Base-by-base conservation (phyloP, 2,329 filamentous ascomycete genomes). In the Sphaceloma murrayae region DNA sequence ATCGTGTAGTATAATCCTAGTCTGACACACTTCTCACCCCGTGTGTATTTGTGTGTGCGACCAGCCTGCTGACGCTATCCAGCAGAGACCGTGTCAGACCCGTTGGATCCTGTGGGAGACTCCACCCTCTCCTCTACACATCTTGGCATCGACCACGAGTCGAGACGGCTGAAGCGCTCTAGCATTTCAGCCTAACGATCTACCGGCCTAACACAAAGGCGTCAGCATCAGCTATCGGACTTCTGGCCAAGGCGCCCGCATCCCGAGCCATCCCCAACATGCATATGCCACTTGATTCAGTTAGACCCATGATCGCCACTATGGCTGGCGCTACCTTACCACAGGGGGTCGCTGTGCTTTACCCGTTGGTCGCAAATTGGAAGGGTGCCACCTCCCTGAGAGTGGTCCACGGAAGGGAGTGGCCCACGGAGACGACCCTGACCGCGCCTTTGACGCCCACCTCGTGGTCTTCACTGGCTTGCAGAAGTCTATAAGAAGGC, bases 211-310 rank as follows among this genome's bases (percentile, higher is more conserved):
- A 40, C 36, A 40, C 13, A 40, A 40, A 40, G 36, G 36, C 24
- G 14, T 40, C 36, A 40, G 36, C 36, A 29, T 40, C 36, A 40
- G 16, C 27, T 27, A n/a, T 19, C 19, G 13, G 30, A 17, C 13
- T 5, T 22, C 22, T 11, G 27, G 36, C 36, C 36, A 40, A 40
- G 36, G 26, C 24, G 7, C 13, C 26, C 24, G 36, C 22, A 5
- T 40, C 36, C 34, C 36, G 36, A 40, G 36, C 36, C 30, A 40
- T 30, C 36, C 30, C 36, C 36, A 22, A 40, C 36, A 18, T 40
- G 36, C 36, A 40, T 40, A 40, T 39, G 34, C 34, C 26, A 7
- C n/a, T 2, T 30, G 19, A 27, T 11, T 29, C 36, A 40, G 22
- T 22, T 29, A 9, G 36, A 40, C 36, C 30, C 36, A 14, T 18